Evolutionary conservation across 352 stramenopile genomes (phyloP).

Genomic region (Phytophthora idaei): DNA sequence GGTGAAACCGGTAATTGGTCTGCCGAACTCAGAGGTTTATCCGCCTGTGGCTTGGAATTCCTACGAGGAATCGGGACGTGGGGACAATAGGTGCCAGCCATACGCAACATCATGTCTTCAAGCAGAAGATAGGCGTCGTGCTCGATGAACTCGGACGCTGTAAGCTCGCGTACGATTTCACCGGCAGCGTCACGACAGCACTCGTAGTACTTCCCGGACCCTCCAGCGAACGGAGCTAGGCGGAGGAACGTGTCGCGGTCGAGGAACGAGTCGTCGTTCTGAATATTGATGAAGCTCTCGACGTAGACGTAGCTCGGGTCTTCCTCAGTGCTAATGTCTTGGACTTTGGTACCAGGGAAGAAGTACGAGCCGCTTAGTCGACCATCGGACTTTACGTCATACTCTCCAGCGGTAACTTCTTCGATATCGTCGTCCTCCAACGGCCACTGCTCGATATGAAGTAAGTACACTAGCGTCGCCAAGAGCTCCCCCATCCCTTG

Average conservation of each 20-base stretch:
- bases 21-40: slow-evolving; percentile 32
- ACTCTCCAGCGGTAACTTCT: slow-evolving; percentile 21
- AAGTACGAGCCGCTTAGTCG: slow-evolving; percentile 24
- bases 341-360: slow-evolving; percentile 24
- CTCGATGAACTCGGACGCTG: slow-evolving; percentile 51
- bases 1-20: slow-evolving; percentile 49
- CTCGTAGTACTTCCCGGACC: slow-evolving; percentile 55
- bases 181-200: slow-evolving; percentile 64
- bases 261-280: slow-evolving; percentile 52
- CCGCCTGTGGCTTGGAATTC: slow-evolving; percentile 18
- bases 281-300: slow-evolving; percentile 64
- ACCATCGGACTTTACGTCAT: slow-evolving; percentile 14
- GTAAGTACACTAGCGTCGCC: slow-evolving; percentile 69
- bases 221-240: slow-evolving; percentile 50
- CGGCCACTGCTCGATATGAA: slow-evolving; percentile 75
- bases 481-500: slow-evolving; percentile 84
- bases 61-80: slow-evolving; percentile 23
- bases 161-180: slow-evolving; percentile 61
- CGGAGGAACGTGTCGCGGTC: slow-evolving; percentile 50
- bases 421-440: slow-evolving; percentile 19
- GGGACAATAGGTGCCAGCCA: slow-evolving; percentile 72
- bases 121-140: slow-evolving; percentile 72
- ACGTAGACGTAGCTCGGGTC: slow-evolving; percentile 77
- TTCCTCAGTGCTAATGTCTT: slow-evolving; percentile 36
- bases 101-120: slow-evolving; percentile 76